Evolutionary conservation across 768 basidiomycete genomes (phyloP), one percentile per base, ranked within the genome.

Genomic region (Suillus brevipes): DNA sequence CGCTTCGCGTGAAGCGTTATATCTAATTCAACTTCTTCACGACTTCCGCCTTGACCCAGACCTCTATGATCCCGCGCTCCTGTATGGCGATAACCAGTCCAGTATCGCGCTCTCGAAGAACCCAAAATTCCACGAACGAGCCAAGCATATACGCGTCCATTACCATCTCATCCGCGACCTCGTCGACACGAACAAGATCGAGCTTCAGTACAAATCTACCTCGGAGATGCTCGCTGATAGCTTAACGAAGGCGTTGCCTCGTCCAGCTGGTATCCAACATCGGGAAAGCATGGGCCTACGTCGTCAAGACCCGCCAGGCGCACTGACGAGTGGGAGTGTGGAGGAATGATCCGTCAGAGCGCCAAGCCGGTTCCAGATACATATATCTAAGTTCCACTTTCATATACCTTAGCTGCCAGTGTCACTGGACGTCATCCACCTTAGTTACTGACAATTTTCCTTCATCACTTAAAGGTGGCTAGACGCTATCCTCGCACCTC

Each of bases 61-160:
- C 0, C 47, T 49, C 12, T 49, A 49, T 4, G 36, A 38, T 3
- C 63, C 74, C 10, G 65, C 65, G 1, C 49, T 55, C 18, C 61
- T 77, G 28, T 67, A 69, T 23, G 65, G 65, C 23, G 77, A 80
- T 65, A 81, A 81, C 57, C 71, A 76, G 31, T 64, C 70, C 7
- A 69, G 78, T 3, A 69, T 77, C 18, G 49, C 63, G 5, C 60
- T 78, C 38, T 61, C 73, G 0, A 66, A 71, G 36, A 69, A 76
- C 37, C 70, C 75, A 8, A 47, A 60, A 7, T 73, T 70, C 63
- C 79, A 80, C 60, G 58, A 70, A 13, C 45, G 73, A 10, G 67
- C 77, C 0, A 79, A 79, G 57, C 79, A 81, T 61, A 71, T 79
- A 14, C 65, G 67, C 4, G 70, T 75, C 61, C 78, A 80, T 61